Evolutionary conservation across 179 eudicot genomes (phyloP), one percentile per base, ranked within the genome.

Genomic region (Silene noctiflora): DNA sequence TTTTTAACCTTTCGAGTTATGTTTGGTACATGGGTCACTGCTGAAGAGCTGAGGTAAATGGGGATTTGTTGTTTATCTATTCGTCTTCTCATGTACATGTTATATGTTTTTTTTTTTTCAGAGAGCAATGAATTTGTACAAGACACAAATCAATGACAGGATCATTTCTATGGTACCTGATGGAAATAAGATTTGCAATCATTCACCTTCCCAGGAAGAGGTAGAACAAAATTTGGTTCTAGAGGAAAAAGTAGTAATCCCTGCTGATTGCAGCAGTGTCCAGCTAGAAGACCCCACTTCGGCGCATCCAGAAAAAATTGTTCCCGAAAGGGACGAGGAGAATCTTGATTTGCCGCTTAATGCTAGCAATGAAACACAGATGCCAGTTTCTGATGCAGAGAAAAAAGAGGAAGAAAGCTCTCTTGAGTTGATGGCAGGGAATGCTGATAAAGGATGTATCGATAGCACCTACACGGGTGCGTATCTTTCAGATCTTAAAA

Each of bases 91-190:
- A 65, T 77, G 68, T 65, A n/a, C 44, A 9, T 13, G 14, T 51
- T 51, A 12, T 51, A 3, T 46, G 39, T 75, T 14, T 66, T 66
- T 75, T 14, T 66, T n/a, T 66, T 20, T 88, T 81, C 96, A 94
- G 97, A 94, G 88, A 83, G 97, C 98, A 14, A 76, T 94, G 90
- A 69, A 86, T 58, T 81, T 90, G 31, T 94, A 92, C 89, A 87
- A 88, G 83, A 82, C 84, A 78, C 84, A 81, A 35, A 84, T 83
- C 84, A 78, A 72, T 67, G 77, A 82, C 67, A 76, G 83, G 67
- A 77, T 25, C 46, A 46, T 53, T 4, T 51, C 64, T 60, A 72
- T 66, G 46, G 29, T 79, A 19, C 64, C 73, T 51, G 79, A 59
- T 24, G 65, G 67, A 58, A 79, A 78, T 70, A 69, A 65, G 51